phyloP scores from a whole-genome alignment of 1,139 yeast species.

The Yamadazyma trypodendri region DNA sequence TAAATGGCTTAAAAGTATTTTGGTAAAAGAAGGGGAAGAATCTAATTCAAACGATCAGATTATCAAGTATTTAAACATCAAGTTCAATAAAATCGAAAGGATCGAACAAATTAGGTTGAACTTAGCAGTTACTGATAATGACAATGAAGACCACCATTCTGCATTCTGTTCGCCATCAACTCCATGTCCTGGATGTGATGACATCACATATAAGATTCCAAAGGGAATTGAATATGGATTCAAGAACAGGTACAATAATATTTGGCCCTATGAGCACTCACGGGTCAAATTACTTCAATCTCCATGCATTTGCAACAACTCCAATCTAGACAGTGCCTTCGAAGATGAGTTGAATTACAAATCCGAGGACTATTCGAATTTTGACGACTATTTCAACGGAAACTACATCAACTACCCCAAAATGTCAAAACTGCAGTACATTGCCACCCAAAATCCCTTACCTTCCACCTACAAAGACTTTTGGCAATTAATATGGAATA shows the following conservation, averaged over 20 bases:
- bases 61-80: constrained; percentile 31
- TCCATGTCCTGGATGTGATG: constrained; percentile 45
- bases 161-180: constrained; percentile 44
- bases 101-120: constrained; percentile 50
- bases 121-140: constrained; percentile 22
- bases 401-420: constrained; percentile 30
- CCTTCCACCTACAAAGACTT: constrained; percentile 41
- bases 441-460: constrained; percentile 48
- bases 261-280: constrained; percentile 49
- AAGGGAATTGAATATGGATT: constrained; percentile 49
- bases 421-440: constrained; percentile 25
- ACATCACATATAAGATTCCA: constrained; percentile 48
- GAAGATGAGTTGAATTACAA: constrained; percentile 3
- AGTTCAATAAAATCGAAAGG: constrained; percentile 49
- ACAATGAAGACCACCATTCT: constrained; percentile 9
- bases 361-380: constrained; percentile 3
- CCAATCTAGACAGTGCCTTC: neutral
- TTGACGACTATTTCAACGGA: constrained; percentile 44
- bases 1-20: constrained; percentile 41
- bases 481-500: constrained; percentile 49
- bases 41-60: constrained; percentile 23
- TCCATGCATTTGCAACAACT: constrained; percentile 9
- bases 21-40: constrained; percentile 6
- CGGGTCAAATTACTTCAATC: constrained; percentile 32
- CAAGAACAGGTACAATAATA: constrained; percentile 45